Evolutionary conservation across 805 yeast genomes (phyloP), one percentile per base, ranked within the genome.

Genomic region (Sugiyamaella floridensis): DNA sequence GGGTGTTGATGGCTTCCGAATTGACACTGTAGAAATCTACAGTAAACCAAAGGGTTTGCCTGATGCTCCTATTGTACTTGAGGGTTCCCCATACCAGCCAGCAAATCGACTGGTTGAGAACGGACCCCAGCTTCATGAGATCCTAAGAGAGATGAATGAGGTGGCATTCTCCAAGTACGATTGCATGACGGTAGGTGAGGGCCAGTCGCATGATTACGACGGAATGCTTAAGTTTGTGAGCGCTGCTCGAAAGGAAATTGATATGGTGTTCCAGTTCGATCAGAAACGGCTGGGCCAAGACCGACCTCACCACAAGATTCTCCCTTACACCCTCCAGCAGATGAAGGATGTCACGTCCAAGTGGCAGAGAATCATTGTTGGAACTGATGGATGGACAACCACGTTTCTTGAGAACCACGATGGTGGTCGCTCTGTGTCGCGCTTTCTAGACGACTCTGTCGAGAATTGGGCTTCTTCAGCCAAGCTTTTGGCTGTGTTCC

Each of bases 1-100:
- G 56, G 84, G 83, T 29, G 72, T 77, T 29, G 82, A 78, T 61
- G 84, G 84, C 2, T 80, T 80, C 69, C 71, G 84, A 67, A 77
- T 80, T 51, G 83, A 80, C 61, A 72, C 78, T 29, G 80, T 81
- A 28, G 76, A 78, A 32, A 63, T 77, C 66, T 77, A 77, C 68
- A 73, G 80, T 34, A 80, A 80, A 67, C 71, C 63, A 16, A 74
- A 65, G 52, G 63, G 67, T 1, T 74, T 70, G 55, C 73, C 70
- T 34, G 82, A 79, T 57, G 80, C 80, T 1, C 81, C 80, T 34
- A 63, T 78, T 41, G 64, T 66, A 18, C 71, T 69, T 64, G 75
- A 76, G 20, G 72, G 67, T 49, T 52, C 59, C 26, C 69, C 69
- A 47, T 71, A 58, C 60, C 82, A 78, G 67, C 72, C 74, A 20